Conservation (phyloP, 176 grass and related monocot species). For the Hordeum marinum region DNA sequence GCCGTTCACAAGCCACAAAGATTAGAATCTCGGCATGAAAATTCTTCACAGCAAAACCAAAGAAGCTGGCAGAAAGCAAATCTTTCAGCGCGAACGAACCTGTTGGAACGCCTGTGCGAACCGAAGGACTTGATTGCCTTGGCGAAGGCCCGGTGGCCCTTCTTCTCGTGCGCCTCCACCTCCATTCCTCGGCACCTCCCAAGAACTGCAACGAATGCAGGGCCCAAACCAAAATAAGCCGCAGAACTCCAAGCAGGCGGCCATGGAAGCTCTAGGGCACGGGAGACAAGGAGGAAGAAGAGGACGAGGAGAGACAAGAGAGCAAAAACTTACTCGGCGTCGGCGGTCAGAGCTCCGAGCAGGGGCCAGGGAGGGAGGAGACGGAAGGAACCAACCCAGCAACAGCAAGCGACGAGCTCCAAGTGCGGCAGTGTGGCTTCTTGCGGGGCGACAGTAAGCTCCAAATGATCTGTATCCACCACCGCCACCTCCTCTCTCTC, state of each 20-base stretch:
- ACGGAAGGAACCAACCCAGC: neutral
- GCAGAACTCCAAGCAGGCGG: constrained; percentile 8
- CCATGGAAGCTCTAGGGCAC: neutral
- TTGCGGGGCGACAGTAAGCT: constrained; percentile 39
- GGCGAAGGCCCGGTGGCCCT: constrained; percentile 36
- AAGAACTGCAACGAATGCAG: constrained; percentile 30
- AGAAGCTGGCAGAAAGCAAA: constrained; percentile 13
- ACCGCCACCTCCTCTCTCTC: neutral
- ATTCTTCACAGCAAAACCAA: neutral
- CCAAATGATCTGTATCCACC: constrained; percentile 19
- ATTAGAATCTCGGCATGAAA: neutral
- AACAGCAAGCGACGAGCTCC: constrained; percentile 25
- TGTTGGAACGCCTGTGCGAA: constrained; percentile 52
- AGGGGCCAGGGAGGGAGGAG: neutral
- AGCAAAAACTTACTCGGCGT: constrained; percentile 36
- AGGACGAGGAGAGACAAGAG: neutral
- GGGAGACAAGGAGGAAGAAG: constrained; percentile 1
- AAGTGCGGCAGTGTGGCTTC: constrained; percentile 30
- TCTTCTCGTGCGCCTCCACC: constrained; percentile 44
- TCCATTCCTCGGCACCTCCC: constrained; percentile 38
- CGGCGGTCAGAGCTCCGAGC: constrained; percentile 9
- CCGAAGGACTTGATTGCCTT: constrained; percentile 42
- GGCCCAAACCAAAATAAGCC: constrained; percentile 12
- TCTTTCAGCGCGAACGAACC: constrained; percentile 17
- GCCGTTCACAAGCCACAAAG: constrained; percentile 27